These are phyloP conservation scores for Coprinopsis marcescibilis DNA, from an alignment of 768 basidiomycete species.

Conservation along the genomic window DNA sequence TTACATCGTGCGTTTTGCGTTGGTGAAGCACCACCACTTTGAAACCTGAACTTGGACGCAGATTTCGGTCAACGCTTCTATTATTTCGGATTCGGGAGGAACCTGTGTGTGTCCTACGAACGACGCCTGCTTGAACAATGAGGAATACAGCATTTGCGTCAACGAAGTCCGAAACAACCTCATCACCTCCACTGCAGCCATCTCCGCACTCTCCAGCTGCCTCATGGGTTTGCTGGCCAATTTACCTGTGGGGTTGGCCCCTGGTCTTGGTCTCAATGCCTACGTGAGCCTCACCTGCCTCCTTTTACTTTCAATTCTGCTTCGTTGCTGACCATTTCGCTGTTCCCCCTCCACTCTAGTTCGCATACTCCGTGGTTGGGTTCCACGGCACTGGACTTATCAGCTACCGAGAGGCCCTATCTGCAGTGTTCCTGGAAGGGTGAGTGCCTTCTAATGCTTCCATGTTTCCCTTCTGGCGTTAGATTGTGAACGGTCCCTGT, in stretches of 20 bases:
- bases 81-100: conserved; percentile 72
- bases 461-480: not conserved
- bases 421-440: conserved; percentile 88
- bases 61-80: conserved; percentile 84
- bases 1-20: conserved; percentile 54
- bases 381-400: conserved; percentile 73
- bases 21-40: not conserved
- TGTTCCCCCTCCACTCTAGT: conserved; percentile 34
- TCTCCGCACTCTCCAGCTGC: conserved; percentile 67
- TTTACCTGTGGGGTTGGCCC: conserved; percentile 85
- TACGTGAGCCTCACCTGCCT: conserved; percentile 69
- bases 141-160: conserved; percentile 51
- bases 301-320: not conserved
- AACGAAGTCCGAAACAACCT: conserved; percentile 66
- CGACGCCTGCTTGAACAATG: conserved; percentile 50
- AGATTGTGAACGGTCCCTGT: too few relatives aligned
- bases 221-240: conserved; percentile 85
- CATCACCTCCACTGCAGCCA: conserved; percentile 77
- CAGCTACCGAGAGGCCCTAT: conserved; percentile 65
- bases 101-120: conserved; percentile 68
- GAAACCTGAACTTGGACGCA: conserved; percentile 20
- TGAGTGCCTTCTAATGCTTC: conserved; percentile 24
- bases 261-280: conserved; percentile 79
- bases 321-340: conserved; percentile 22
- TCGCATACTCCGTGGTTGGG: conserved; percentile 84